Evolutionary conservation across 2,329 filamentous ascomycete species (phyloP).

Genomic region (Calonectria ilicicola): DNA sequence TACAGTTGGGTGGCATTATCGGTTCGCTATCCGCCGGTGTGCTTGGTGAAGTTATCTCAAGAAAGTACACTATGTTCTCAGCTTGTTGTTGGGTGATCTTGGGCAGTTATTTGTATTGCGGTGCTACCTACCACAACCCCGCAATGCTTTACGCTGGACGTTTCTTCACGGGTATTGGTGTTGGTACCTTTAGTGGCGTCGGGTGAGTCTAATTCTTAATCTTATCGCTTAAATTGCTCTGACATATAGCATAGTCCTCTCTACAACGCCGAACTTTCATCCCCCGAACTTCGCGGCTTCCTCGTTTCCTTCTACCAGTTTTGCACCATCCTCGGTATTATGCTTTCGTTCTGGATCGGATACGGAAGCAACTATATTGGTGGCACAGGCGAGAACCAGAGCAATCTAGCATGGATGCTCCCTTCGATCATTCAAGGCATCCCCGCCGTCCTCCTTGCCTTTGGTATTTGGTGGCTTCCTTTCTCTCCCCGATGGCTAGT

Average conservation of each 20-base stretch:
- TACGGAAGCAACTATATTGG: conserved; percentile 62
- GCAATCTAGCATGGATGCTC: conserved; percentile 57
- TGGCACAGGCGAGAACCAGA: conserved; percentile 56
- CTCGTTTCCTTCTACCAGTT: conserved; percentile 75
- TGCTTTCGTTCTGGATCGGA: conserved; percentile 62
- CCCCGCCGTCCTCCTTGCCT: conserved; percentile 65
- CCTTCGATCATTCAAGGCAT: conserved; percentile 60
- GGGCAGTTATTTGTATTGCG: conserved; percentile 58
- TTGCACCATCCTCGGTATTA: conserved; percentile 51
- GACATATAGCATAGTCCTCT: conserved; percentile 47
- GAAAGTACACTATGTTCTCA: conserved; percentile 65
- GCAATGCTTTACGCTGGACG: conserved; percentile 59
- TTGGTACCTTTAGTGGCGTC: conserved; percentile 59
- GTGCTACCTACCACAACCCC: conserved; percentile 53
- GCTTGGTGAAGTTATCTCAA: conserved; percentile 60
- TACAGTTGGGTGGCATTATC: too few species aligned
- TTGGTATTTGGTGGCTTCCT: conserved; percentile 83
- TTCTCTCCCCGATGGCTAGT: conserved; percentile 83
- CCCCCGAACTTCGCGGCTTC: conserved; percentile 75
- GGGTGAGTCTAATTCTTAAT: conserved; percentile 12
- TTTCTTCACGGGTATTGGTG: conserved; percentile 62
- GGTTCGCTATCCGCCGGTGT: conserved; percentile 51
- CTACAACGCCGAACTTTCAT: conserved; percentile 65
- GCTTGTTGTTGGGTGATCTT: conserved; percentile 60
- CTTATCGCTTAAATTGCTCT: not conserved